A percentile compares a stretch with the other conserved stretches of the same genome.
These are phyloP conservation scores for Trichoderma asperelloides DNA, from an alignment of 495 filamentous ascomycete genomes.

Conservation along the genomic window DNA sequence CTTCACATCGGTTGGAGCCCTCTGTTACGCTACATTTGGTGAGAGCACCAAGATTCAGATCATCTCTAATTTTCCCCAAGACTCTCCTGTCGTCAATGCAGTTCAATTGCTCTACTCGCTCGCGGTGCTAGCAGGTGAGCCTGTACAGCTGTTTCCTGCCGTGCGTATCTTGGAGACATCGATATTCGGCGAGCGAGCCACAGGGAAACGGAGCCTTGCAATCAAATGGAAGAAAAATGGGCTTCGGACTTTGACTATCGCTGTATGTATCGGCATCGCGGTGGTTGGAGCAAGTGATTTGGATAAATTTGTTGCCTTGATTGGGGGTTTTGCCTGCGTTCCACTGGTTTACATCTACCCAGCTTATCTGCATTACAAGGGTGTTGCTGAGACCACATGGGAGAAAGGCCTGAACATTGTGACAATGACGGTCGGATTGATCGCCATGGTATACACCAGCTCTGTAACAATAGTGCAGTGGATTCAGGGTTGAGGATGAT, in stretches of 20 bases:
- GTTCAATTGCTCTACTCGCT: constrained; percentile 60
- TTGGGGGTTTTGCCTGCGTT: constrained; percentile 57
- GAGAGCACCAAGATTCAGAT: constrained; percentile 48
- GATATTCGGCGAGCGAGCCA: constrained; percentile 41
- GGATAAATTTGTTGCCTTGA: constrained; percentile 56
- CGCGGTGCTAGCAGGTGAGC: constrained; percentile 51
- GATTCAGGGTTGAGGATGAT: constrained; percentile 20
- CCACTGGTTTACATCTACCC: constrained; percentile 96
- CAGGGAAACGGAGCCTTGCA: constrained; percentile 42
- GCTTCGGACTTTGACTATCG: constrained; percentile 41
- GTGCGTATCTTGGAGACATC: constrained; percentile 49
- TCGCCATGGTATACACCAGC: constrained; percentile 56
- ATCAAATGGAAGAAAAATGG: constrained; percentile 63
- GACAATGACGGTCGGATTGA: constrained; percentile 47
- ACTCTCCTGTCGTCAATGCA: constrained; percentile 51
- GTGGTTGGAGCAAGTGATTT: constrained; percentile 49
- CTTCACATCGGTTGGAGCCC: constrained; percentile 53
- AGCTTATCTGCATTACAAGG: constrained; percentile 50
- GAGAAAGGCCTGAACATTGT: constrained; percentile 42
- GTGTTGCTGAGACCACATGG: constrained; percentile 40
- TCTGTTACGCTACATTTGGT: constrained; percentile 59
- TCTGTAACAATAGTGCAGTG: constrained; percentile 40
- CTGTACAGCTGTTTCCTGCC: constrained; percentile 58
- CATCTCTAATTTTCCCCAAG: constrained; percentile 57
- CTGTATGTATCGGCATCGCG: constrained; percentile 42